Percentiles rank a stretch among this genome's conserved stretches.
Evolutionary conservation across 176 grass and related monocot species (phyloP).

Genomic region (Carex parvula): DNA sequence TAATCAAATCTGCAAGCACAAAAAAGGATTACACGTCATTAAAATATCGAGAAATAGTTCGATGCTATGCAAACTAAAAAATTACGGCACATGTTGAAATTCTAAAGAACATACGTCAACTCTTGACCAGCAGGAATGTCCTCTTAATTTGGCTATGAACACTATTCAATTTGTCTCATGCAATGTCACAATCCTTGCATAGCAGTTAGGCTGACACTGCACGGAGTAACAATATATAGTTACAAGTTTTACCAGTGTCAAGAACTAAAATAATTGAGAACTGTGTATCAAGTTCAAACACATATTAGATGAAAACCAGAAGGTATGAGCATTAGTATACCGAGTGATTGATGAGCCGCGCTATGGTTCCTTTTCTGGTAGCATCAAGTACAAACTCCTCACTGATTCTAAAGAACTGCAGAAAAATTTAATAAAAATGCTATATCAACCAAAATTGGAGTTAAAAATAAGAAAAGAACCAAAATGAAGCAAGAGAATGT

Average conservation of each 20-base stretch:
- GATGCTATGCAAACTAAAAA: neutral
- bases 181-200: constrained; percentile 67
- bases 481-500: neutral
- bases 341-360: constrained; percentile 87
- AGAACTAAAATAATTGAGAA: neutral
- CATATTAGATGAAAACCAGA: neutral
- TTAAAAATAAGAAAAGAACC: too few species aligned
- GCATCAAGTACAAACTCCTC: constrained; percentile 89
- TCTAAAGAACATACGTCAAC: constrained; percentile 50
- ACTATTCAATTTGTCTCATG: constrained; percentile 54
- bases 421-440: too few species aligned
- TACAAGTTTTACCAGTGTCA: neutral
- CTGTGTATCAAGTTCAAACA: too few species aligned
- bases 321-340: constrained; percentile 30
- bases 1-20: constrained; percentile 61
- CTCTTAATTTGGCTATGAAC: constrained; percentile 58
- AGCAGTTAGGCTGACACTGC: constrained; percentile 96
- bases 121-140: constrained; percentile 71
- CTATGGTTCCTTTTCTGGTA: constrained; percentile 82
- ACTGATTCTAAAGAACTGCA: constrained; percentile 52
- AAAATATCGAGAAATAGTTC: neutral
- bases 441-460: too few species aligned
- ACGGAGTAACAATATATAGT: constrained; percentile 18
- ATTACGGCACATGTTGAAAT: neutral
- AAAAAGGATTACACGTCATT: neutral